Evolutionary conservation across 345 rosid species (phyloP), one percentile per base, ranked within the genome.

Genomic region (Lumnitzera racemosa): DNA sequence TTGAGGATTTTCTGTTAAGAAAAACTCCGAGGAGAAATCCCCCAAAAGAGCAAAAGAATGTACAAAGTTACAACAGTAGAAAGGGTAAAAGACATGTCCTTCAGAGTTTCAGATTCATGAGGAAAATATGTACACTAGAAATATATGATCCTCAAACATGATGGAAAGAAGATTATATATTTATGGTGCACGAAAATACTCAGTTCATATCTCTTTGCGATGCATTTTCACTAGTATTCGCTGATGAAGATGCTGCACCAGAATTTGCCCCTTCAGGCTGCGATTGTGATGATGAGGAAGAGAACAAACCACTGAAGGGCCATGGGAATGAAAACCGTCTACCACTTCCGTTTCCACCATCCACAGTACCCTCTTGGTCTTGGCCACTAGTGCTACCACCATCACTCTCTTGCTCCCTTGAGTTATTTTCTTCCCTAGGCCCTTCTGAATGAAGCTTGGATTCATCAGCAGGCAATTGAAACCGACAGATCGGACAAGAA

Each of bases 401-500:
- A 25, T 49, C 74, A 70, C 55, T 48, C 5, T 69, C 72, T 52
- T 49, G 58, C 43, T 59, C 81, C 55, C 71, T 76, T 51, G 27
- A 68, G 60, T 64, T 64, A 57, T 27, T 59, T 65, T 47, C 57
- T 29, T 24, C 71, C 55, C 68, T 68, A 47, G 79, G 49, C 16
- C 79, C 78, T 57, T 69, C 90, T 0, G 85, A 56, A 43, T 78
- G 85, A 12, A 70, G 67, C 74, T 89, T 89, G 0, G 79, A 66
- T 66, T 89, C 96, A 58, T 85, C 88, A 50, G 81, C 83, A 47
- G 95, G 88, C 66, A 91, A 67, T 61, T 85, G 85, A 74, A 65
- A 75, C 73, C 98, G 83, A 56, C 98, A 91, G 23, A 91, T 85
- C 13, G 96, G 98, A 49, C 95, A 91, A 20, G 96, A 87, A 72